Conservation (phyloP, 164 flowering plant species). For the Brasenia schreberi region DNA sequence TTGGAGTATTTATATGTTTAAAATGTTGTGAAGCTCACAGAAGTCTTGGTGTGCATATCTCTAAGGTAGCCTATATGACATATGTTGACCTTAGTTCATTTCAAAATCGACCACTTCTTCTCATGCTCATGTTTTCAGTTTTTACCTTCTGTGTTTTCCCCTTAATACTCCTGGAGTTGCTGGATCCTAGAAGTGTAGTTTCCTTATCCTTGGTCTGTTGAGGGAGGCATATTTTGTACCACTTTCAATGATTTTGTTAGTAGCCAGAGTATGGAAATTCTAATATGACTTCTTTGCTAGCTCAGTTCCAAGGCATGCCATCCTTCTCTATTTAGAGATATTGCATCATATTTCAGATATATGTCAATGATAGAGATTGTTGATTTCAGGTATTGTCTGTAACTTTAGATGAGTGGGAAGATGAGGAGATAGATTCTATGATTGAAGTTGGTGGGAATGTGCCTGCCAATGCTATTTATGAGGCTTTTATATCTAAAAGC, state of each 20-base stretch:
- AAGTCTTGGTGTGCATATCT: constrained; percentile 53
- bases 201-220: too few relatives aligned
- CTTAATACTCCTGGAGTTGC: not conserved
- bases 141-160: not conserved
- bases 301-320: too few relatives aligned
- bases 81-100: not conserved
- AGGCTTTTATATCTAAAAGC: constrained; percentile 80
- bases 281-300: too few relatives aligned
- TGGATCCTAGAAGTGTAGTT: too few relatives aligned
- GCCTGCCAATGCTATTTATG: constrained; percentile 87
- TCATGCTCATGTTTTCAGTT: not conserved
- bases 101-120: not conserved
- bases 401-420: constrained; percentile 94
- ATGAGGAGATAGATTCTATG: constrained; percentile 84
- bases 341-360: too few relatives aligned
- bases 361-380: not conserved
- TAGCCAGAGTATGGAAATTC: too few relatives aligned
- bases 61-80: constrained; percentile 52
- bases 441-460: constrained; percentile 94
- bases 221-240: too few relatives aligned
- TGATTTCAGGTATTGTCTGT: constrained; percentile 78
- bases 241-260: too few relatives aligned
- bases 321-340: too few relatives aligned
- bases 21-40: constrained; percentile 77
- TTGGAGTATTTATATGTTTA: constrained; percentile 94